phyloP scores from a whole-genome alignment of 768 basidiomycete genomes.

The Ramaria rubella region DNA sequence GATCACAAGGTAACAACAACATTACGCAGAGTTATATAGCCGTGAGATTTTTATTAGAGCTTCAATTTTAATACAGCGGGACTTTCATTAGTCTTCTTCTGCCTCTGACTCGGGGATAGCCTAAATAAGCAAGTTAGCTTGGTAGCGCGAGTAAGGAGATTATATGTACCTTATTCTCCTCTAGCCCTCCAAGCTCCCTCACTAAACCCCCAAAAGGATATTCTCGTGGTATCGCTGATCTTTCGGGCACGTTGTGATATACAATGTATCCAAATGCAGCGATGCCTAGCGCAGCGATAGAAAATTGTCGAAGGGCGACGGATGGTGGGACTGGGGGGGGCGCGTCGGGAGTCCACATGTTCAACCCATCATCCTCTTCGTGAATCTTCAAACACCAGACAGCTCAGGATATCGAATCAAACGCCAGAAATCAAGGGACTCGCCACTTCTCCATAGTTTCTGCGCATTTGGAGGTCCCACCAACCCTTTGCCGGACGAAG shows the following conservation, averaged over 20 bases:
- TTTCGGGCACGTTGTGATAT: slow-evolving; percentile 47
- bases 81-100: background rate
- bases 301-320: slow-evolving; percentile 59
- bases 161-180: slow-evolving; percentile 64
- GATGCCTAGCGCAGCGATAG: slow-evolving; percentile 55
- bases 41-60: background rate
- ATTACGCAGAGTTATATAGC: background rate
- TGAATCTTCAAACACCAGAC: slow-evolving; percentile 46
- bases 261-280: slow-evolving; percentile 46
- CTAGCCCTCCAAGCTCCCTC: slow-evolving; percentile 69
- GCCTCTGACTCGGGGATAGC: slow-evolving; percentile 7
- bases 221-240: slow-evolving; percentile 61
- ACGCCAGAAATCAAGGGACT: slow-evolving; percentile 20
- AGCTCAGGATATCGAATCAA: slow-evolving; percentile 15
- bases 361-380: slow-evolving; percentile 71
- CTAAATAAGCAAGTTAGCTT: background rate
- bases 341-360: slow-evolving; percentile 84
- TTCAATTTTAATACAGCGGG: background rate
- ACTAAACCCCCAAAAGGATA: slow-evolving; percentile 75
- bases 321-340: slow-evolving; percentile 49
- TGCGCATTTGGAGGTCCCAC: slow-evolving; percentile 69
- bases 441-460: slow-evolving; percentile 78
- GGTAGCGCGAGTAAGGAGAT: background rate
- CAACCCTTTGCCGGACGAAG: slow-evolving; percentile 58
- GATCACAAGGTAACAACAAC: background rate